Base-by-base conservation (phyloP, 441 rosid species). In the Melastoma candidum region DNA sequence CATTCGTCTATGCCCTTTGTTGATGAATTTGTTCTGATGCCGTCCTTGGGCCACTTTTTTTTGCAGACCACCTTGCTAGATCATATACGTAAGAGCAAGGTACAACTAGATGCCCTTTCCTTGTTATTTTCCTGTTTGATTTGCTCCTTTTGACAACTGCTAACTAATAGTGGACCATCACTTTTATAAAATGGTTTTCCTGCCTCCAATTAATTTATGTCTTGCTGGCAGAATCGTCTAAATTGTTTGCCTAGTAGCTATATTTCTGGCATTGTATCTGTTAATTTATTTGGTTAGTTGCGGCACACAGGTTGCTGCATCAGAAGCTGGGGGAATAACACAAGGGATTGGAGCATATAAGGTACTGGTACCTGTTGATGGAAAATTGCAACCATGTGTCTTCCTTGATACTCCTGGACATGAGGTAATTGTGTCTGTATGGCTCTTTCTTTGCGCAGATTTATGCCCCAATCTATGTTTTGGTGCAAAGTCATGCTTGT, bases 361-460 rank as follows among this genome's bases (percentile, higher is more conserved):
- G 71, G 90, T 88, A 67, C 56, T 71, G 51, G 84, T 88, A 12
- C 86, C 97, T 32, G 66, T 93, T 17, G 98, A 88, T 75, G 97
- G 97, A 59, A 71, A 84, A 73, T 48, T 71, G 63, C 95, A 70
- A 69, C 68, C 82, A 17, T 93, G 98, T 73, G 86, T 93, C 77
- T 88, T 93, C 75, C 95, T 93, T 67, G 98, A 93, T 67, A 93
- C 97, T 66, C 98, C 98, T 53, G 98, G 98, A 17, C 98, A 93
- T 56, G 97, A 93, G 97, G 98, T 84, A 70, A 72, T 58, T 39
- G 49, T 39, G 11, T 29, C 12, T 1, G 44, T 24, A 17, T 6
- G 41, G 41, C 8, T 36, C 41, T 36, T 36, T 3, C 41, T 36
- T 36, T 36, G 41, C 41, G 8, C 41, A 9, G 7, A 36, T 36